Evolutionary conservation across 352 stramenopile species (phyloP).

Genomic region (Globisporangium paroecandrum): DNA sequence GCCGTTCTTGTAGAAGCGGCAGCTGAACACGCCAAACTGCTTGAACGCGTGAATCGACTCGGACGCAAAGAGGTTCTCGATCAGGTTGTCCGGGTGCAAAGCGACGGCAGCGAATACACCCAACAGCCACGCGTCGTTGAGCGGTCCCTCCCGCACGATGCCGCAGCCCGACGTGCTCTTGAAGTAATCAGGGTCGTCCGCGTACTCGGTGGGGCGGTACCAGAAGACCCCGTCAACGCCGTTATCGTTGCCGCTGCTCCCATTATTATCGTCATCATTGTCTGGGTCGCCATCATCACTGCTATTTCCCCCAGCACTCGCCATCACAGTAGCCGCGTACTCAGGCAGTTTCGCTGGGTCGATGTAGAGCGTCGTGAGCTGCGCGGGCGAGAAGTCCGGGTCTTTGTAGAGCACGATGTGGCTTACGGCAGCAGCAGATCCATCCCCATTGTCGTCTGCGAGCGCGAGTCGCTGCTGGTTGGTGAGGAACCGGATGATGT

Average conservation of each 20-base stretch:
- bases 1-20: constrained; percentile 91
- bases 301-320: not conserved
- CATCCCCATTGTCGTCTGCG: constrained; percentile 1
- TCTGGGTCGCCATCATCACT: not conserved
- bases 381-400: constrained; percentile 39
- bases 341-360: constrained; percentile 55
- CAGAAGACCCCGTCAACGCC: constrained; percentile 34
- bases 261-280: constrained; percentile 1
- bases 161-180: constrained; percentile 62
- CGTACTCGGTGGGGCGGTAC: constrained; percentile 74
- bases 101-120: constrained; percentile 82
- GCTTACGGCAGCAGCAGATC: not conserved
- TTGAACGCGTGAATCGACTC: constrained; percentile 77
- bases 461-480: constrained; percentile 19
- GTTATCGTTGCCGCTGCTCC: not conserved
- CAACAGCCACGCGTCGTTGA: constrained; percentile 85
- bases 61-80: constrained; percentile 90
- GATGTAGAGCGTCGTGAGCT: constrained; percentile 52
- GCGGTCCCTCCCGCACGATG: constrained; percentile 46
- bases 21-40: constrained; percentile 87
- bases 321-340: constrained; percentile 42
- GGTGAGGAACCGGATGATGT: constrained; percentile 40
- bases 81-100: constrained; percentile 75
- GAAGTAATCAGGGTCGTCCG: constrained; percentile 83
- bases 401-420: constrained; percentile 49